Evolutionary conservation across 2,329 filamentous ascomycete genomes (phyloP).

Genomic region (Phyllosticta ampelicida): DNA sequence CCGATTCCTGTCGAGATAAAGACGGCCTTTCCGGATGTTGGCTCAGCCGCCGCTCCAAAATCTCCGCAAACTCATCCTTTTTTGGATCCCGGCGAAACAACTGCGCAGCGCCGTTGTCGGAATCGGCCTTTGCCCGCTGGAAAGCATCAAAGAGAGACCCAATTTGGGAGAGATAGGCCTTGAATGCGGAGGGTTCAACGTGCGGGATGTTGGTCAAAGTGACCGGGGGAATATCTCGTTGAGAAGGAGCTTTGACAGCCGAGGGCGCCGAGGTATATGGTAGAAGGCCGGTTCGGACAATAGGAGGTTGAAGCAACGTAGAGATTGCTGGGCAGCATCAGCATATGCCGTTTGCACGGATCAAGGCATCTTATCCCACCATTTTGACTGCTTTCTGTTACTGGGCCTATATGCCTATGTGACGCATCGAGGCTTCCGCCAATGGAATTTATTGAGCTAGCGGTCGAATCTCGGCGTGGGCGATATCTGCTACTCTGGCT

Average conservation of each 20-base stretch:
- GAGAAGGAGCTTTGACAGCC: conserved; percentile 70
- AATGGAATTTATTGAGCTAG: conserved; percentile 80
- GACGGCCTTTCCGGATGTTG: conserved; percentile 28
- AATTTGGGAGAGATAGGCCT: conserved; percentile 73
- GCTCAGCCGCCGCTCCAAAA: conserved; percentile 33
- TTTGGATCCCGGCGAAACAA: conserved; percentile 37
- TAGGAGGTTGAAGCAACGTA: conserved; percentile 81
- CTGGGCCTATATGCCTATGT: conserved; percentile 45
- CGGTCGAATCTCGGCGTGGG: conserved; percentile 65
- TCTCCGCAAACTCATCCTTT: conserved; percentile 39
- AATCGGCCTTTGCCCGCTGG: conserved; percentile 67
- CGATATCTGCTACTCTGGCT: conserved; percentile 32
- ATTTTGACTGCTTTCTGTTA: conserved; percentile 73
- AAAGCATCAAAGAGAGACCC: conserved; percentile 83
- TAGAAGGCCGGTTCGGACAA: conserved; percentile 75
- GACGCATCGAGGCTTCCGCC: conserved; percentile 69
- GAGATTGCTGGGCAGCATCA: conserved; percentile 58
- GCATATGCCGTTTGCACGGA: neutral
- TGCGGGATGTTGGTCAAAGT: conserved; percentile 79
- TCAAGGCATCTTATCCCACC: conserved; percentile 36
- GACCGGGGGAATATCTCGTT: conserved; percentile 86
- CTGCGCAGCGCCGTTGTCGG: conserved; percentile 50
- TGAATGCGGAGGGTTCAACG: conserved; percentile 70
- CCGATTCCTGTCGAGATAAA: conserved; percentile 28
- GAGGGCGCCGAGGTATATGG: conserved; percentile 66